A percentile compares a stretch with the other conserved stretches of the same genome.
phyloP scores from a whole-genome alignment of 2,329 filamentous ascomycete species.

The Sarocladiaceae sp. region DNA sequence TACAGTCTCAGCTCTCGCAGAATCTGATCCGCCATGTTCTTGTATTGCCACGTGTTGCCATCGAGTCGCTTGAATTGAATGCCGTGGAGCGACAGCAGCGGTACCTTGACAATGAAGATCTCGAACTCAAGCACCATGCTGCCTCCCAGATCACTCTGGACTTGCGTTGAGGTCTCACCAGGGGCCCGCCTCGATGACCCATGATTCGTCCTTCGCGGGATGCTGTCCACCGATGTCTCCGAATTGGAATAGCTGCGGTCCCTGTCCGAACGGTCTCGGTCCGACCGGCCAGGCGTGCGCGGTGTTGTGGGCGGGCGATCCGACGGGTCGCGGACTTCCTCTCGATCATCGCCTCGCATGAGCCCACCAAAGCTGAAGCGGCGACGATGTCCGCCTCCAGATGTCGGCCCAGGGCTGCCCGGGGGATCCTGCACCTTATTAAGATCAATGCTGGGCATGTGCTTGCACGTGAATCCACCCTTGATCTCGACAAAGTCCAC shows the following conservation, averaged over 20 bases:
- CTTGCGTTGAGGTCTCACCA: slow-evolving; percentile 86
- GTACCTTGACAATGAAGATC: slow-evolving; percentile 96
- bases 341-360: slow-evolving; percentile 54
- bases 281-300: slow-evolving; percentile 37
- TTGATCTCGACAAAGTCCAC: slow-evolving; percentile 92
- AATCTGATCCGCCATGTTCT: slow-evolving; percentile 96
- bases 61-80: slow-evolving; percentile 97
- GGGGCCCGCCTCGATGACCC: slow-evolving; percentile 52
- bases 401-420: slow-evolving; percentile 47
- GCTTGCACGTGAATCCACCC: slow-evolving; percentile 85
- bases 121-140: slow-evolving; percentile 86
- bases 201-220: slow-evolving; percentile 45
- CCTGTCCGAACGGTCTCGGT: too few species aligned
- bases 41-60: slow-evolving; percentile 97
- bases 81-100: slow-evolving; percentile 83
- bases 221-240: slow-evolving; percentile 76
- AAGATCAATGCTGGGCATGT: slow-evolving; percentile 83
- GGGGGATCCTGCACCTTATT: slow-evolving; percentile 63
- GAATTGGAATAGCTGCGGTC: slow-evolving; percentile 79
- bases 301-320: slow-evolving; percentile 33
- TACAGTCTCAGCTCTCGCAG: slow-evolving; percentile 77
- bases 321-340: slow-evolving; percentile 59
- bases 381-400: slow-evolving; percentile 51
- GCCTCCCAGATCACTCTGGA: slow-evolving; percentile 81
- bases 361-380: slow-evolving; percentile 79